Evolutionary conservation across 78 protist genomes (phyloP).

Genomic region (Andalucia godoyi): DNA sequence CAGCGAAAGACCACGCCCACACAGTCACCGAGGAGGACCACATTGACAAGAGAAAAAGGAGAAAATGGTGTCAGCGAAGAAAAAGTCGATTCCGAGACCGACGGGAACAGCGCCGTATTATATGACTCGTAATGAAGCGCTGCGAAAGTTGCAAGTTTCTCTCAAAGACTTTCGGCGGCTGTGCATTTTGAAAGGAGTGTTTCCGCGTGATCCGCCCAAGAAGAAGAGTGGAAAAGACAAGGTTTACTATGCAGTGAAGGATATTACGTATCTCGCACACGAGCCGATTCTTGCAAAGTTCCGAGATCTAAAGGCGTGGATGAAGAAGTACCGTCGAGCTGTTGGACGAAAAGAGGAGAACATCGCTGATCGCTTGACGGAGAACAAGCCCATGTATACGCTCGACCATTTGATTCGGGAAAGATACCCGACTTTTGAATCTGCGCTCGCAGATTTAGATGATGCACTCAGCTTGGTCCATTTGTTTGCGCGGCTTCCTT

Average conservation of each 20-base stretch:
- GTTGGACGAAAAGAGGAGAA: neutral
- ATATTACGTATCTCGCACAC: conserved; percentile 70
- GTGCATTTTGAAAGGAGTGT: conserved; percentile 96
- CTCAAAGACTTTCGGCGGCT: conserved; percentile 77
- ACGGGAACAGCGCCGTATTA: conserved; percentile 24
- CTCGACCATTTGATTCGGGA: conserved; percentile 56
- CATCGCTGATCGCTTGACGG: neutral
- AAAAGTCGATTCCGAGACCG: no score
- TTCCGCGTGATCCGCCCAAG: conserved; percentile 87
- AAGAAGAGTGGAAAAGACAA: conserved; percentile 55
- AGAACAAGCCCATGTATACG: conserved; percentile 15
- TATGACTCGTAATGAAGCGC: conserved; percentile 65
- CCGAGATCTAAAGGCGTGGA: conserved; percentile 50
- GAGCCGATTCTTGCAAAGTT: conserved; percentile 81
- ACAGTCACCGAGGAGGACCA: no score
- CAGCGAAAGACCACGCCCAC: no score
- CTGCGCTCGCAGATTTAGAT: conserved; percentile 85
- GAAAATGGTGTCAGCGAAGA: no score
- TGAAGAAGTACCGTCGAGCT: neutral
- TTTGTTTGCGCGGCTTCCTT: conserved; percentile 67
- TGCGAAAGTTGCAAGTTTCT: conserved; percentile 59
- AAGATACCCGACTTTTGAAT: conserved; percentile 85
- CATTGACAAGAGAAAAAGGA: no score
- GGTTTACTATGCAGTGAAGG: conserved; percentile 55
- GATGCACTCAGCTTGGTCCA: conserved; percentile 76